Evolutionary conservation across 73 alveolate species (phyloP).

Genomic region (Paramecium octaurelia): DNA sequence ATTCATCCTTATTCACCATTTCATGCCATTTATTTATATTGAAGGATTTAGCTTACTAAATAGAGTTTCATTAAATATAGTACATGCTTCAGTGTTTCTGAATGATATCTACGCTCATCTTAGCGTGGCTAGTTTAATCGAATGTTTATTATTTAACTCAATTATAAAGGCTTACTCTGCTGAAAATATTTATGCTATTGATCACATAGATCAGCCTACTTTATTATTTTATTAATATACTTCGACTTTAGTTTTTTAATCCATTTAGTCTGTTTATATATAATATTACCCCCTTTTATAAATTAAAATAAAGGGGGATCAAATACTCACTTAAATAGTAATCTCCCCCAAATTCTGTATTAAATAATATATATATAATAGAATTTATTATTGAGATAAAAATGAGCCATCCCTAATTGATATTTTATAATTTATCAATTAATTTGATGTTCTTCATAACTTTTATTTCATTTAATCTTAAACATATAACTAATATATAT

Average conservation of each 20-base stretch:
- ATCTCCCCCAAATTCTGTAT: not conserved
- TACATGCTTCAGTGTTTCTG: not conserved
- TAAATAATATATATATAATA: not conserved
- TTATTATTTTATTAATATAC: not conserved
- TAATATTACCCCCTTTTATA: constrained; percentile 4
- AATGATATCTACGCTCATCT: constrained; percentile 5
- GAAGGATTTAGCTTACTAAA: not conserved
- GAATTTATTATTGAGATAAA: not conserved
- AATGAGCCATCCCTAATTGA: too few species aligned
- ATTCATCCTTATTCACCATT: not conserved
- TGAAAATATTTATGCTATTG: not conserved
- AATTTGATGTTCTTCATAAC: too few species aligned
- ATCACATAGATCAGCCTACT: constrained; percentile 2
- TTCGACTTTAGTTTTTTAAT: constrained; percentile 7
- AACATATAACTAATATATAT: too few species aligned
- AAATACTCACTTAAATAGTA: not conserved
- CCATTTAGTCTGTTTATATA: not conserved
- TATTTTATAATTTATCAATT: too few species aligned
- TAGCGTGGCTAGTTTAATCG: not conserved
- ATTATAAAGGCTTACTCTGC: not conserved
- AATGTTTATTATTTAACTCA: not conserved
- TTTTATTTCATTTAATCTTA: too few species aligned
- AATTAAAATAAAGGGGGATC: constrained; percentile 4
- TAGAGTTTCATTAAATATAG: not conserved
- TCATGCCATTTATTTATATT: not conserved